Conservation (phyloP, 1,139 yeast species). For the Tardiomyces depauwii region DNA sequence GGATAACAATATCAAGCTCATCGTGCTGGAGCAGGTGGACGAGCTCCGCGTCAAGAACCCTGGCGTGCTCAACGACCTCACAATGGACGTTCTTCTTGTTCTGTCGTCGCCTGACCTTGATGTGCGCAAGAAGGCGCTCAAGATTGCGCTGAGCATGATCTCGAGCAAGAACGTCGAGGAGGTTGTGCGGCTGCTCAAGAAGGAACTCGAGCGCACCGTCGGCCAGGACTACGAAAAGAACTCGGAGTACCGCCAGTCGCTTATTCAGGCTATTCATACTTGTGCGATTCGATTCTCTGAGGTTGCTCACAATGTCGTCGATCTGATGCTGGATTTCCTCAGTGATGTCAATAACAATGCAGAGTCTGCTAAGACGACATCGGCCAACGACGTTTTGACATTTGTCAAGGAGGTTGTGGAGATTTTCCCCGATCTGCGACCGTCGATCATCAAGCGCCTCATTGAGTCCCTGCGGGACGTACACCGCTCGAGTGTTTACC, state of each 20-base stretch:
- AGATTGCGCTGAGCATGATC: conserved; percentile 68
- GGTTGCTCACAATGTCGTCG: conserved; percentile 87
- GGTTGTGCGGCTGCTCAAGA: conserved; percentile 81
- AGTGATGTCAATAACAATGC: conserved; percentile 64
- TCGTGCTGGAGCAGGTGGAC: conserved; percentile 77
- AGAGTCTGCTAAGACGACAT: conserved; percentile 46
- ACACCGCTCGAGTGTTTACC: conserved; percentile 80
- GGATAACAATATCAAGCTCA: conserved; percentile 86
- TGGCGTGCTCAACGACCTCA: conserved; percentile 75
- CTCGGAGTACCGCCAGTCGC: conserved; percentile 76
- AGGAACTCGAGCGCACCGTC: conserved; percentile 72
- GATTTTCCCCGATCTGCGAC: conserved; percentile 74
- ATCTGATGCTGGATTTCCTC: conserved; percentile 74
- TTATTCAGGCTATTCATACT: conserved; percentile 80
- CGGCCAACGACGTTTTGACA: conserved; percentile 82
- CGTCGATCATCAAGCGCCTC: conserved; percentile 53
- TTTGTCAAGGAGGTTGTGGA: conserved; percentile 93
- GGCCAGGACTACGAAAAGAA: conserved; percentile 58
- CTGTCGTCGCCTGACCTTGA: conserved; percentile 81
- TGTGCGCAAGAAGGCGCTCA: conserved; percentile 80
- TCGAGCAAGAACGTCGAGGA: conserved; percentile 89
- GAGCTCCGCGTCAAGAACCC: conserved; percentile 67
- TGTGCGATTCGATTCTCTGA: conserved; percentile 84
- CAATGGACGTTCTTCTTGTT: conserved; percentile 78
- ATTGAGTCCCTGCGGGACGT: conserved; percentile 52